phyloP scores from a whole-genome alignment of 2,329 filamentous ascomycete genomes.

The Aspergillus chevalieri region DNA sequence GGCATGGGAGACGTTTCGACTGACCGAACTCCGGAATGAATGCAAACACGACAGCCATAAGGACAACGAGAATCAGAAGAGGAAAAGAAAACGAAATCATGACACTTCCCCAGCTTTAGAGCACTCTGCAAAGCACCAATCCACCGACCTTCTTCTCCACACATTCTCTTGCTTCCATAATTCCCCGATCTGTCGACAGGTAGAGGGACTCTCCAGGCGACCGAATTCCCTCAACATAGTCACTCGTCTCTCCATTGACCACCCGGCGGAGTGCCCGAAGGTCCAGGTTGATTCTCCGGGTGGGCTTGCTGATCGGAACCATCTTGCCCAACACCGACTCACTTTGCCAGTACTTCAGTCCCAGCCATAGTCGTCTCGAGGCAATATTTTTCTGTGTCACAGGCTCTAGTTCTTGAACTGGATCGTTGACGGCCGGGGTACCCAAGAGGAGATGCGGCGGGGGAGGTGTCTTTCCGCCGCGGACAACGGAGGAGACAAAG shows the following conservation, averaged over 20 bases:
- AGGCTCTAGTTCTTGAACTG: constrained; percentile 38
- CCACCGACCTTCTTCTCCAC: constrained; percentile 76
- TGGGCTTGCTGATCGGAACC: constrained; percentile 65
- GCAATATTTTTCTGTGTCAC: constrained; percentile 67
- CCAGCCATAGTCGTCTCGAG: constrained; percentile 73
- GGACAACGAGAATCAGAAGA: constrained; percentile 2
- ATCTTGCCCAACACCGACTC: constrained; percentile 69
- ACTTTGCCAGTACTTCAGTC: constrained; percentile 83
- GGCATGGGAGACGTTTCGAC: constrained; percentile 28
- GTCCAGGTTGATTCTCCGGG: constrained; percentile 62
- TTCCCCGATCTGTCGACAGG: constrained; percentile 67
- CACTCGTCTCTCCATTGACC: constrained; percentile 60
- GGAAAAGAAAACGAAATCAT: constrained; percentile 8
- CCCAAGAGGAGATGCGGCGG: constrained; percentile 49
- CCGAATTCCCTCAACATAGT: constrained; percentile 65
- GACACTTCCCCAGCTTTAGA: constrained; percentile 7
- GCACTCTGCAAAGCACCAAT: constrained; percentile 65
- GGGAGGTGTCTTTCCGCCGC: constrained; percentile 59
- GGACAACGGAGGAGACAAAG: constrained; percentile 73
- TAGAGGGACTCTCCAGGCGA: constrained; percentile 77
- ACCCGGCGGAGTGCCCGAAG: constrained; percentile 58
- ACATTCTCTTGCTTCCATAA: constrained; percentile 77
- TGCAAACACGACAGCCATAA: constrained; percentile 22
- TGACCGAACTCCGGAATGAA: constrained; percentile 34
- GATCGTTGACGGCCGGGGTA: constrained; percentile 37